Base-by-base conservation (phyloP, 768 basidiomycete species). In the Boletales sp. region DNA sequence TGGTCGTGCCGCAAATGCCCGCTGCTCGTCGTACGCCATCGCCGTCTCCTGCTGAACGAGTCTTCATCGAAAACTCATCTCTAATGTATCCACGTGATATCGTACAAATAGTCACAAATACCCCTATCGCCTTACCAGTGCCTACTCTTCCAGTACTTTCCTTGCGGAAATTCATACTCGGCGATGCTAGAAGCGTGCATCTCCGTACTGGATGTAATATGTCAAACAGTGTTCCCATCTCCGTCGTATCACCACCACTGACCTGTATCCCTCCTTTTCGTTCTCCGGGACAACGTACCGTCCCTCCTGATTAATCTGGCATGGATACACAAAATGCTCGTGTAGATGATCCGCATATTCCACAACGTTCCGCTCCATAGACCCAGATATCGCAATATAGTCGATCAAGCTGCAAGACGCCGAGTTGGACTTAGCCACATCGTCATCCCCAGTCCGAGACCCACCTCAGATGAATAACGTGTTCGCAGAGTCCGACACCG, bases 401-500 rank as follows among this genome's bases (percentile, higher is more conserved):
- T 97, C 94, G 66, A 97, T 94, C 59, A 95, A 70, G 48, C 87
- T 87, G 61, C 36, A 52, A 44, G 40, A 56, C 53, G 43, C 60
- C 60, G 50, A 51, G 43, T 5, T 5, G 43, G 17, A 51, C 5
- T 51, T 17, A 50, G 46, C 13, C 47, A 12, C 32, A 8, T 29
- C 4, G 34, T 30, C 39, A 11, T 39, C 11, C 30, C 31, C n/a
- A 40, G 27, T 34, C 11, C 14, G 32, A 12, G 17, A 59, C 70
- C 17, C 55, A 82, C 86, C 83, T 86, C 43, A 89, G 69, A 60
- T 90, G 88, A 57, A 93, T 90, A 42, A 90, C 90, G 69, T 93
- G 89, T 74, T 95, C 91, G 64, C 94, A 94, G 30, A 95, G 74
- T 8, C 92, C 92, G 36, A 97, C 90, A 54, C 94, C 93, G 24